Conservation (phyloP, 139 green algal species). For the Closterium sp. region DNA sequence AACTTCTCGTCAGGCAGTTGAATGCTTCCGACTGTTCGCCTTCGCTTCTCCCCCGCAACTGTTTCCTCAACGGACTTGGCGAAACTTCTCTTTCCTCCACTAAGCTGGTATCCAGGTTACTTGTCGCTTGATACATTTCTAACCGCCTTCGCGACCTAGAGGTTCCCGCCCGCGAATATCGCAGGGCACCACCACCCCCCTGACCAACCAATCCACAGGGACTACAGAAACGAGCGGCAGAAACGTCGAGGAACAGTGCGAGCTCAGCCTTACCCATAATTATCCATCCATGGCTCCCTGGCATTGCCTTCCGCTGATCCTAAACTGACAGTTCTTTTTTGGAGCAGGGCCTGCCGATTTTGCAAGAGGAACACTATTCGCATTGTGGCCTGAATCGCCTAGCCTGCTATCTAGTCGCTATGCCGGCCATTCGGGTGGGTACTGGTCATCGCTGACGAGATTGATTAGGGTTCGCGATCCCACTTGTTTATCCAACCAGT, state of each 20-base stretch:
- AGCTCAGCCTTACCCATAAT: too few relatives aligned
- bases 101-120: background rate
- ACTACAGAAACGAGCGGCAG: background rate
- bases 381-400: background rate
- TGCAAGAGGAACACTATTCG: background rate
- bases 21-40: background rate
- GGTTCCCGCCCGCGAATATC: too few relatives aligned
- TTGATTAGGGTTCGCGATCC: background rate
- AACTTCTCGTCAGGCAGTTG: background rate
- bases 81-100: background rate
- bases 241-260: background rate
- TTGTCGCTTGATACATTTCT: background rate
- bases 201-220: background rate
- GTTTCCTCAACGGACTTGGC: background rate
- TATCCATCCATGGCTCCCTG: background rate
- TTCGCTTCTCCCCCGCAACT: background rate
- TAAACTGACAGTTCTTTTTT: too few relatives aligned
- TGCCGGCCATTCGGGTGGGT: background rate
- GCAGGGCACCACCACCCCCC: too few relatives aligned
- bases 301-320: background rate
- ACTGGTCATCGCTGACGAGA: background rate
- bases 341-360: background rate
- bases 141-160: background rate
- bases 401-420: background rate
- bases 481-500: background rate